These are phyloP conservation scores for Dactylellina haptotyla DNA, from an alignment of 2,329 filamentous ascomycete genomes.

Conservation along the genomic window DNA sequence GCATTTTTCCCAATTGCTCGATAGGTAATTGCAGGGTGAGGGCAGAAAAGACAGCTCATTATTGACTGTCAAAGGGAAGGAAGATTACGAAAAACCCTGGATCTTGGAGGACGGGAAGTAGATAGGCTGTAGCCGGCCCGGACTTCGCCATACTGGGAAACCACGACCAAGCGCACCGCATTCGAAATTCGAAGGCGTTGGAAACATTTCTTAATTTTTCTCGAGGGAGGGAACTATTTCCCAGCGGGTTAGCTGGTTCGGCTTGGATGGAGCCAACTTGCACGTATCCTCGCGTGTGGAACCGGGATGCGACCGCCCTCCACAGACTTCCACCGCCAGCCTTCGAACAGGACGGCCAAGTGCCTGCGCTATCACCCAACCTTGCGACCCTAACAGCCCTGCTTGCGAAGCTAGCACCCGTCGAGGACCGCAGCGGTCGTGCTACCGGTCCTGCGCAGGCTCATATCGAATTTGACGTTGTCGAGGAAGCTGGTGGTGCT, in stretches of 20 bases:
- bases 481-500: no score
- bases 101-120: conserved; percentile 32
- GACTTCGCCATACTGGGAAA: conserved; percentile 33
- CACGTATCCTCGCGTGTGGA: conserved; percentile 47
- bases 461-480: no score
- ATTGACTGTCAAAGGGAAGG: conserved; percentile 32
- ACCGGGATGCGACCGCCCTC: conserved; percentile 42
- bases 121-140: conserved; percentile 49
- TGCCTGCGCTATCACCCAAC: conserved; percentile 34
- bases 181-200: conserved; percentile 8
- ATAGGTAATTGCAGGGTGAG: conserved; percentile 53
- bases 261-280: conserved; percentile 47
- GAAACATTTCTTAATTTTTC: conserved; percentile 21
- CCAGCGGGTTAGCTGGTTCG: conserved; percentile 29
- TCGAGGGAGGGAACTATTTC: conserved; percentile 21
- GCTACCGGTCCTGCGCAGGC: neutral
- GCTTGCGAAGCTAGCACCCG: conserved; percentile 17
- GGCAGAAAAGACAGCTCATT: conserved; percentile 36
- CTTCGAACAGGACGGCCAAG: conserved; percentile 12
- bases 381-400: conserved; percentile 24
- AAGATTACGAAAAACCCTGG: conserved; percentile 32
- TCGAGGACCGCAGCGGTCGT: neutral
- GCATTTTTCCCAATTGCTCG: conserved; percentile 27
- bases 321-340: conserved; percentile 6
- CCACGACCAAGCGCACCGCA: conserved; percentile 25